Evolutionary conservation across 495 filamentous ascomycete species (phyloP).

Genomic region (Sphaerosporella brunnea): DNA sequence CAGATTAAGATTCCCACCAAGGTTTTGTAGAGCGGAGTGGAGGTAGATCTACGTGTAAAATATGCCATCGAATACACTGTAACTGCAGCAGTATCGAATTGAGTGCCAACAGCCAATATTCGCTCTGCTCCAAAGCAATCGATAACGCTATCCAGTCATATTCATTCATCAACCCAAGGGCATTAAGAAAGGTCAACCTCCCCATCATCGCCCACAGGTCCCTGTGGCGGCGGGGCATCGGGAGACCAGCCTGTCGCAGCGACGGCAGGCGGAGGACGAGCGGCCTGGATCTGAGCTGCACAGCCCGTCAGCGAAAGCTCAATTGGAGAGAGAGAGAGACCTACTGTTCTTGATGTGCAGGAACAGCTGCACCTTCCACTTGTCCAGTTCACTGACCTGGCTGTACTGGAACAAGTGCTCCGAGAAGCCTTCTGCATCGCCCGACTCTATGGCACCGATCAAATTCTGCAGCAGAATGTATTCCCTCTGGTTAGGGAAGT

Average conservation of each 20-base stretch:
- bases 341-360: slow-evolving; percentile 53
- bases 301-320: neutral
- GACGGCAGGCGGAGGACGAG: neutral
- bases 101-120: no score
- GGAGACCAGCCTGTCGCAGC: neutral
- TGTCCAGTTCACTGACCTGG: slow-evolving; percentile 77
- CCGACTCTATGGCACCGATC: slow-evolving; percentile 46
- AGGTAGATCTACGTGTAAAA: neutral
- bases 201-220: neutral
- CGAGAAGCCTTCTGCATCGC: slow-evolving; percentile 61
- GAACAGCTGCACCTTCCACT: slow-evolving; percentile 85
- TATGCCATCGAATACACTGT: no score
- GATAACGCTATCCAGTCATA: no score
- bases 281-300: neutral
- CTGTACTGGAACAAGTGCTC: slow-evolving; percentile 77
- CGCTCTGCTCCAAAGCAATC: no score
- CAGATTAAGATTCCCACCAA: slow-evolving; percentile 53
- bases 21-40: slow-evolving; percentile 30
- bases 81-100: no score
- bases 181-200: neutral
- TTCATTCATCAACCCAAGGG: no score
- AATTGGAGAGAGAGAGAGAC: neutral
- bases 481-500: slow-evolving; percentile 57
- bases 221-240: neutral
- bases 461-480: slow-evolving; percentile 61